These are phyloP conservation scores for Gracilaria vermiculophylla DNA, from an alignment of 23 red algal species.

Conservation along the genomic window DNA sequence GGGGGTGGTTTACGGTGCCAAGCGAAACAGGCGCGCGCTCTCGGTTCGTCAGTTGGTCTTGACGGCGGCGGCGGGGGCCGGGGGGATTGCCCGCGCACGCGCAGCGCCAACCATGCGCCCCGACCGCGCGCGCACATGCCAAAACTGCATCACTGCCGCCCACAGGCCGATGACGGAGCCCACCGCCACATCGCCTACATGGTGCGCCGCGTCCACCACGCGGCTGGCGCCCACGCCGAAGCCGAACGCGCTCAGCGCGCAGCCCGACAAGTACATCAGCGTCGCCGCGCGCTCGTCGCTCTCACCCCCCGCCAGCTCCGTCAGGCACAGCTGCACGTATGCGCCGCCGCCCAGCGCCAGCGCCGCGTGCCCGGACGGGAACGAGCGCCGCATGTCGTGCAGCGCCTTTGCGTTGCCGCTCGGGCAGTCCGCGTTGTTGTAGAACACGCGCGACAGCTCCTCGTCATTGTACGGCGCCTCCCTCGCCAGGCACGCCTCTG, in stretches of 20 bases:
- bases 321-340: slow-evolving; percentile 14
- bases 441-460: not conserved
- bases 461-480: not conserved
- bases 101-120: not conserved
- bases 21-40: no score
- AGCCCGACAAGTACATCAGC: not conserved
- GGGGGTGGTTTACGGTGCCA: no score
- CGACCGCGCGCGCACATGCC: slow-evolving; percentile 13
- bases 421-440: slow-evolving; percentile 28
- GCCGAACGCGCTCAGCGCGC: not conserved
- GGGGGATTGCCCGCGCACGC: no score
- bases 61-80: no score
- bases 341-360: slow-evolving; percentile 39
- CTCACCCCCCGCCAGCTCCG: not conserved
- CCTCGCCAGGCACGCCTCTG: slow-evolving; percentile 31
- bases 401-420: not conserved
- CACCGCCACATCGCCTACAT: slow-evolving; percentile 77
- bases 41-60: no score
- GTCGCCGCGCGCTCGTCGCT: not conserved
- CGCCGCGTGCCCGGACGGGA: slow-evolving; percentile 68
- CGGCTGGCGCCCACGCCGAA: slow-evolving; percentile 49
- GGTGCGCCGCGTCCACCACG: slow-evolving; percentile 66
- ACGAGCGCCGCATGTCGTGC: slow-evolving; percentile 58
- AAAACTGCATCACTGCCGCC: slow-evolving; percentile 34
- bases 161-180: slow-evolving; percentile 59